These are phyloP conservation scores for Clathrospora elynae DNA, from an alignment of 2,329 filamentous ascomycete species.

Conservation along the genomic window DNA sequence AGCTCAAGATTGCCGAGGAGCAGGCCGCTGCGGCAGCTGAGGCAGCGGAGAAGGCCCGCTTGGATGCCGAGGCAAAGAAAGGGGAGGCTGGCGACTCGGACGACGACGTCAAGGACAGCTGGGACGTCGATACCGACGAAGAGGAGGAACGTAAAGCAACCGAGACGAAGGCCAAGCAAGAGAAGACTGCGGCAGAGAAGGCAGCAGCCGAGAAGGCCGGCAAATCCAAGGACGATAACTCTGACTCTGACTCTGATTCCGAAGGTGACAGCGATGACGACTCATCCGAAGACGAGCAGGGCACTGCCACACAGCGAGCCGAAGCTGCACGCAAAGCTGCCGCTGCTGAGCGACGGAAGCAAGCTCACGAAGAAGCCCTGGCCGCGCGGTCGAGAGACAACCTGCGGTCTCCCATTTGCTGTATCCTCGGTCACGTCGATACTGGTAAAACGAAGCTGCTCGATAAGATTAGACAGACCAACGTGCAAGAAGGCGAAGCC, in stretches of 20 bases:
- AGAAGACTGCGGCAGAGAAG: constrained; percentile 37
- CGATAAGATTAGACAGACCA: constrained; percentile 97
- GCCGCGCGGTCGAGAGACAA: constrained; percentile 92
- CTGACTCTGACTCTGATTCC: constrained; percentile 48
- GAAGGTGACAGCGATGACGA: constrained; percentile 59
- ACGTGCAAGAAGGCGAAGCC: constrained; percentile 98
- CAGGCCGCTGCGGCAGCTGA: constrained; percentile 81
- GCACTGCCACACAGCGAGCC: constrained; percentile 73
- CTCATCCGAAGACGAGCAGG: constrained; percentile 72
- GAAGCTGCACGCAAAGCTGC: constrained; percentile 82
- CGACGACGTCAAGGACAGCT: constrained; percentile 90
- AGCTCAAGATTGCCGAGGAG: constrained; percentile 58
- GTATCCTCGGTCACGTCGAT: constrained; percentile 99
- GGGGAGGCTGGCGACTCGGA: constrained; percentile 67
- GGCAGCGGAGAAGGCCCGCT: constrained; percentile 66
- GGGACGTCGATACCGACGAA: constrained; percentile 85
- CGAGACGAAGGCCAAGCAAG: constrained; percentile 30
- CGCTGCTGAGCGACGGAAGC: constrained; percentile 84
- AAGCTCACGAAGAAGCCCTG: constrained; percentile 87
- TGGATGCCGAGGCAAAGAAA: constrained; percentile 65
- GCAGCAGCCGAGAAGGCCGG: constrained; percentile 34
- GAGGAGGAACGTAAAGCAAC: constrained; percentile 59
- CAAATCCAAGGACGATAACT: constrained; percentile 14
- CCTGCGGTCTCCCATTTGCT: constrained; percentile 96
- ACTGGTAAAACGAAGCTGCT: constrained; percentile 99